phyloP scores from a whole-genome alignment of 805 yeast species.

The Candida hungchunana region DNA sequence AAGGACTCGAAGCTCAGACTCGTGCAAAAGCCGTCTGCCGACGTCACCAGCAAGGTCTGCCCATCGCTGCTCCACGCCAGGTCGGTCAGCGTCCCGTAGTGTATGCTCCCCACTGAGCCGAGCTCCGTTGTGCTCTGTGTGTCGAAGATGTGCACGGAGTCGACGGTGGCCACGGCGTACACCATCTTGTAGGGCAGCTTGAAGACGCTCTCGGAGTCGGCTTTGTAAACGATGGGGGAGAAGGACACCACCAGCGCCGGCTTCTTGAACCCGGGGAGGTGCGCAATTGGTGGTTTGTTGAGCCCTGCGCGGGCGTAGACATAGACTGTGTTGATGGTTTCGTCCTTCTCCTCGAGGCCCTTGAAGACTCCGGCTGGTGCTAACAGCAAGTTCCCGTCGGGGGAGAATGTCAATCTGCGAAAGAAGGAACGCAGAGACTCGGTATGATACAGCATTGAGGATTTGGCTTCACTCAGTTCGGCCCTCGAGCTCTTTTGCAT shows the following conservation, averaged over 20 bases:
- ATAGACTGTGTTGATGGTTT: conserved; percentile 64
- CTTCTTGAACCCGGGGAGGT: conserved; percentile 71
- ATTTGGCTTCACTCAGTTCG: conserved; percentile 49
- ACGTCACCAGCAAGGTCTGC: conserved; percentile 58
- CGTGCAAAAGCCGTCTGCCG: conserved; percentile 93
- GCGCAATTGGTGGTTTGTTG: conserved; percentile 66
- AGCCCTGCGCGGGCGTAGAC: conserved; percentile 72
- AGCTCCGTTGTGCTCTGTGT: conserved; percentile 68
- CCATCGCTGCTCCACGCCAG: conserved; percentile 84
- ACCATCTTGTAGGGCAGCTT: conserved; percentile 73
- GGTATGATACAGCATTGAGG: conserved; percentile 63
- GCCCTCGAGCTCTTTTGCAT: conserved; percentile 49
- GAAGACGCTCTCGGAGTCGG: conserved; percentile 36
- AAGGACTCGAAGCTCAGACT: conserved; percentile 51
- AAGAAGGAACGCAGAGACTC: conserved; percentile 90
- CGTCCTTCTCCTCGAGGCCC: conserved; percentile 30
- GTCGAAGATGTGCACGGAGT: conserved; percentile 75
- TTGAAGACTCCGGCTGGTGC: conserved; percentile 73
- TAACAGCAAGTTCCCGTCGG: conserved; percentile 79
- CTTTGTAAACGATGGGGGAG: conserved; percentile 59
- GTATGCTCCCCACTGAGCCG: conserved; percentile 73
- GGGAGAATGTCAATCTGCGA: conserved; percentile 79
- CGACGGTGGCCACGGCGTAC: conserved; percentile 92
- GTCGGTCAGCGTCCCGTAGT: conserved; percentile 87
- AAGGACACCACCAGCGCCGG: conserved; percentile 84